phyloP scores from a whole-genome alignment of 2,329 filamentous ascomycete species.

The Ophiostoma sp. region DNA sequence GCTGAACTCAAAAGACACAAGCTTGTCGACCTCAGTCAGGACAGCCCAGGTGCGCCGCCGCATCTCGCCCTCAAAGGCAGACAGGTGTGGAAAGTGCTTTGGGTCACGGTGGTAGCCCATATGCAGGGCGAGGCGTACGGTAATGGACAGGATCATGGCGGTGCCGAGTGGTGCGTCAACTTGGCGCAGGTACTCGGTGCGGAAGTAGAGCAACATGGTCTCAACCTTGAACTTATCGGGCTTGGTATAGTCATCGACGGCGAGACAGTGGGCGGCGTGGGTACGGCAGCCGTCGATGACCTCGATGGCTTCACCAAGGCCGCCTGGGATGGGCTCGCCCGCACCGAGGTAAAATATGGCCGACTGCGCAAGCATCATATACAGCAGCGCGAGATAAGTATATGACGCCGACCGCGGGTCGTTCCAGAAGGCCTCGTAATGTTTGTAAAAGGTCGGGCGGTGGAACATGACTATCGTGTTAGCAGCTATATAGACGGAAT shows the following conservation, averaged over 20 bases:
- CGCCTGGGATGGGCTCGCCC: slow-evolving; percentile 26
- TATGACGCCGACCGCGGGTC: slow-evolving; percentile 23
- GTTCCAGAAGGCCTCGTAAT: slow-evolving; percentile 33
- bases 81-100: slow-evolving; percentile 38
- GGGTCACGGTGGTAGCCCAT: slow-evolving; percentile 47
- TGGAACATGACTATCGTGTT: slow-evolving; percentile 31
- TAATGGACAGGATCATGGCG: slow-evolving; percentile 30
- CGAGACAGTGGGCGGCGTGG: slow-evolving; percentile 31
- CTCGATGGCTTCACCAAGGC: slow-evolving; percentile 26
- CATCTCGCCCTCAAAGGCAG: slow-evolving; percentile 48
- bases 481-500: not conserved
- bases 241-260: slow-evolving; percentile 32
- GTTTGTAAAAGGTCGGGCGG: slow-evolving; percentile 29
- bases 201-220: slow-evolving; percentile 31
- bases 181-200: slow-evolving; percentile 30
- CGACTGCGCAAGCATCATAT: slow-evolving; percentile 31
- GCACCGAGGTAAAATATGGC: slow-evolving; percentile 29
- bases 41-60: slow-evolving; percentile 45
- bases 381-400: slow-evolving; percentile 32
- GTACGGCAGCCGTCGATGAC: slow-evolving; percentile 29
- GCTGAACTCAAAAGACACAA: slow-evolving; percentile 49
- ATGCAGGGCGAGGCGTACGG: slow-evolving; percentile 30
- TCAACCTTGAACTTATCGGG: slow-evolving; percentile 31
- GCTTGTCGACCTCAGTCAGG: slow-evolving; percentile 42
- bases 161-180: slow-evolving; percentile 29